These are phyloP conservation scores for Spathaspora gorwiae DNA, from an alignment of 805 yeast genomes.

Conservation along the genomic window DNA sequence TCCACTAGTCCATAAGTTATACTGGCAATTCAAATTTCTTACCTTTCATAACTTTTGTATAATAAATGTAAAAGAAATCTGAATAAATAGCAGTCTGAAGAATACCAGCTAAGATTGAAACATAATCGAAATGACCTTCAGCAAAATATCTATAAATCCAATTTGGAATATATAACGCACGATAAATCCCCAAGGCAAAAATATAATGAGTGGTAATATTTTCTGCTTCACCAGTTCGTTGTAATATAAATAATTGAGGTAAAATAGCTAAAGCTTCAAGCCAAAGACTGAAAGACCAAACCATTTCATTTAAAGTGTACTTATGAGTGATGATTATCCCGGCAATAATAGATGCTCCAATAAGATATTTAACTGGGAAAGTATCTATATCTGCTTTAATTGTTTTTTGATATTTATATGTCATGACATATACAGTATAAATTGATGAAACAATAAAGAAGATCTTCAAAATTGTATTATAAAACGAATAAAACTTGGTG, in stretches of 20 bases:
- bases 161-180: slow-evolving; percentile 87
- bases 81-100: slow-evolving; percentile 86
- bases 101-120: slow-evolving; percentile 75
- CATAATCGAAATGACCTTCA: slow-evolving; percentile 61
- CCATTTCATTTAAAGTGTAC: slow-evolving; percentile 56
- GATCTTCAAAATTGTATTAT: slow-evolving; percentile 77
- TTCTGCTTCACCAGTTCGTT: slow-evolving; percentile 83
- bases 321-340: slow-evolving; percentile 62
- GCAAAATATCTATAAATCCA: slow-evolving; percentile 84
- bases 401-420: slow-evolving; percentile 52
- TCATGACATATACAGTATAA: slow-evolving; percentile 72
- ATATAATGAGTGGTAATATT: slow-evolving; percentile 87
- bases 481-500: slow-evolving; percentile 55
- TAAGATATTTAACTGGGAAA: slow-evolving; percentile 67
- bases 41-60: slow-evolving; percentile 71
- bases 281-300: slow-evolving; percentile 93
- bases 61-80: slow-evolving; percentile 92
- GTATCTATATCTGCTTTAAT: slow-evolving; percentile 62
- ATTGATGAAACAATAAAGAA: slow-evolving; percentile 72
- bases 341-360: slow-evolving; percentile 54
- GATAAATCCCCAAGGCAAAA: slow-evolving; percentile 85
- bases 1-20: not conserved
- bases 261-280: slow-evolving; percentile 86
- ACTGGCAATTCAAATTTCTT: slow-evolving; percentile 68
- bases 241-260: slow-evolving; percentile 89